A percentile compares a stretch with the other conserved stretches of the same genome.
These are phyloP conservation scores for Candida quercuum DNA, from an alignment of 805 yeast genomes.

Conservation along the genomic window DNA sequence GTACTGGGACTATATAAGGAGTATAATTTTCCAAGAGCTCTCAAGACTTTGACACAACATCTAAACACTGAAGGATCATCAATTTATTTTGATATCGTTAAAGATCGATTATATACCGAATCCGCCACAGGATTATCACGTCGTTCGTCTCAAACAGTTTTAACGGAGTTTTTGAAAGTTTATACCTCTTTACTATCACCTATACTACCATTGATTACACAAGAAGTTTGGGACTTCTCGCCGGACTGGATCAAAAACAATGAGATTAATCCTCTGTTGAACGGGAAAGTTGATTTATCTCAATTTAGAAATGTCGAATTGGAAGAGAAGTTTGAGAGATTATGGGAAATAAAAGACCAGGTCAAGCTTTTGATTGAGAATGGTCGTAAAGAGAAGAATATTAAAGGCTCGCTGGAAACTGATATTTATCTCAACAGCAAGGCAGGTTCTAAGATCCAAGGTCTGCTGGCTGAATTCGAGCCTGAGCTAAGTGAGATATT, in stretches of 20 bases:
- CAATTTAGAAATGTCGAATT: conserved; percentile 28
- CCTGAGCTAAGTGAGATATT: conserved; percentile 51
- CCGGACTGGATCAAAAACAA: conserved; percentile 17
- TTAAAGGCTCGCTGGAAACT: conserved; percentile 57
- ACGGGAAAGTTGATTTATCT: conserved; percentile 12
- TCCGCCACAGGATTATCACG: conserved; percentile 40
- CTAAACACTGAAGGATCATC: conserved; percentile 76
- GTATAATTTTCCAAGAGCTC: conserved; percentile 65
- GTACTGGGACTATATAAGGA: conserved; percentile 42
- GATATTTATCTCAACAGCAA: conserved; percentile 33
- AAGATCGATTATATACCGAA: conserved; percentile 83
- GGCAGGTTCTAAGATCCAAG: conserved; percentile 10
- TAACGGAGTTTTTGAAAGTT: conserved; percentile 50
- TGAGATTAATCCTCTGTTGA: conserved; percentile 13
- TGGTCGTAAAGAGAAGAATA: conserved; percentile 44
- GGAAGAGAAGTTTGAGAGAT: conserved; percentile 36
- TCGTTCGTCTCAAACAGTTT: conserved; percentile 57
- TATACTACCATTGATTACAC: conserved; percentile 75
- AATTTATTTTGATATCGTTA: conserved; percentile 77
- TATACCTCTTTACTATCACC: conserved; percentile 74
- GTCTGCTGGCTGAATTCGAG: conserved; percentile 17
- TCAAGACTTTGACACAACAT: conserved; percentile 63
- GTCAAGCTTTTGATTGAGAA: conserved; percentile 49
- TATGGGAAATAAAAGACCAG: conserved; percentile 44
- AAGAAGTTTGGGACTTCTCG: conserved; percentile 80